Conservation (phyloP, 768 basidiomycete species). For the Boletus huronensis region DNA sequence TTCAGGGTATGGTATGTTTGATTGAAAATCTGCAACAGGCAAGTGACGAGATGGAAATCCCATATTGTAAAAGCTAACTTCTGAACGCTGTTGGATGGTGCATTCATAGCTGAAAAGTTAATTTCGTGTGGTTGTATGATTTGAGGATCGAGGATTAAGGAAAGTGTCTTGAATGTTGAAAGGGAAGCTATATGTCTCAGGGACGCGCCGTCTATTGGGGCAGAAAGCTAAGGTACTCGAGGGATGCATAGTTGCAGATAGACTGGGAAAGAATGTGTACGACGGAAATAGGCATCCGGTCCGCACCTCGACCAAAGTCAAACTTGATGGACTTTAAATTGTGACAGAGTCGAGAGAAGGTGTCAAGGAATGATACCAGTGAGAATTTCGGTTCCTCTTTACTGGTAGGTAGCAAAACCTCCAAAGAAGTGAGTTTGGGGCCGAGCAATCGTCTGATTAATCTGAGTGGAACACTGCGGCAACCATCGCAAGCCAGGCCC, state of each 20-base stretch:
- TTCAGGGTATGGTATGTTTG: neutral
- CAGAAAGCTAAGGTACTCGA: neutral
- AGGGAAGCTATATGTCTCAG: neutral
- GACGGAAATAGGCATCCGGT: neutral
- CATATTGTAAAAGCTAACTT: no score
- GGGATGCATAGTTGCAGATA: neutral
- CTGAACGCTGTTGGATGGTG: no score
- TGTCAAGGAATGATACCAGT: neutral
- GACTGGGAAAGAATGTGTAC: neutral
- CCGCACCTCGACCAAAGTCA: neutral
- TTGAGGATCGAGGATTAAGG: neutral
- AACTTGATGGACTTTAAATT: neutral
- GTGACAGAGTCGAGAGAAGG: neutral
- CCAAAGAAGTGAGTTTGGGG: neutral
- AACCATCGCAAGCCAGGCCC: no score
- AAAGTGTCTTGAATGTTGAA: neutral
- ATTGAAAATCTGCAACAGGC: neutral
- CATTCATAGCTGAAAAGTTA: no score
- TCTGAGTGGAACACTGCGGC: no score
- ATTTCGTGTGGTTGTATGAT: no score
- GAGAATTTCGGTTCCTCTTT: neutral
- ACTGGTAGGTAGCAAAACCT: neutral
- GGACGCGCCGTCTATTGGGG: neutral
- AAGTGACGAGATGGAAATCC: neutral
- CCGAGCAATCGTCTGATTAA: neutral